Evolutionary conservation across 2,329 filamentous ascomycete genomes (phyloP).

Genomic region (Tolypocladium tropicale): DNA sequence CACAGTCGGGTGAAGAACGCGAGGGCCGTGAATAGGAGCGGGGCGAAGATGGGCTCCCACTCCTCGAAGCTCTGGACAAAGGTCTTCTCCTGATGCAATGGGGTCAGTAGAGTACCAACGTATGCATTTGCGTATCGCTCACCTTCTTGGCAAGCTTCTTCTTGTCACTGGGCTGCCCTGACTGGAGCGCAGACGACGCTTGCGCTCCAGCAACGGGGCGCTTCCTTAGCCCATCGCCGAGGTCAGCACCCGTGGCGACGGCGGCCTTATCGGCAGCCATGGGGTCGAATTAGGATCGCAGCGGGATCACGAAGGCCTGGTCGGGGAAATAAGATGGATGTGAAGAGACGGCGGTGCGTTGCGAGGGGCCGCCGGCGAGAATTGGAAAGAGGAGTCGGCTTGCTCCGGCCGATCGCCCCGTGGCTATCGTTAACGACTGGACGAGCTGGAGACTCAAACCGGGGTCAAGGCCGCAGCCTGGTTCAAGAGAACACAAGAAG

Average conservation of each 20-base stretch:
- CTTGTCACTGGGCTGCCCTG: constrained; percentile 43
- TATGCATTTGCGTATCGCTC: background rate
- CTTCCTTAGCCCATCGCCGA: constrained; percentile 45
- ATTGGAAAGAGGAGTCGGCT: constrained; percentile 8
- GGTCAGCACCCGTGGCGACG: constrained; percentile 50
- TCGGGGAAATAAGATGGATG: background rate
- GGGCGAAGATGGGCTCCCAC: constrained; percentile 52
- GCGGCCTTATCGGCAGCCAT: constrained; percentile 47
- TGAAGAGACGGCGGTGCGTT: constrained; percentile 1
- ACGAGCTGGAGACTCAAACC: constrained; percentile 26
- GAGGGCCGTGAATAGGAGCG: constrained; percentile 49
- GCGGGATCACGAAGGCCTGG: background rate
- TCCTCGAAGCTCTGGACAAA: constrained; percentile 52
- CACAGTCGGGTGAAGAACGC: constrained; percentile 58
- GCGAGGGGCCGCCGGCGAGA: background rate
- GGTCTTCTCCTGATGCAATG: constrained; percentile 35
- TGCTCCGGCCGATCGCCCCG: background rate
- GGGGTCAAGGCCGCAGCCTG: constrained; percentile 1
- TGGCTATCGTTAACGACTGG: constrained; percentile 18
- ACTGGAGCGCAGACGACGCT: constrained; percentile 21
- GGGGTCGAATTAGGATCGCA: constrained; percentile 6
- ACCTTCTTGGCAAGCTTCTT: constrained; percentile 52
- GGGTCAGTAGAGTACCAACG: constrained; percentile 8
- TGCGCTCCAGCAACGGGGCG: constrained; percentile 34
- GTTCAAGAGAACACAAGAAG: constrained; percentile 7